Evolutionary conservation across 2,329 filamentous ascomycete species (phyloP), one percentile per base, ranked within the genome.

Genomic region (Xylaria hypoxylon): DNA sequence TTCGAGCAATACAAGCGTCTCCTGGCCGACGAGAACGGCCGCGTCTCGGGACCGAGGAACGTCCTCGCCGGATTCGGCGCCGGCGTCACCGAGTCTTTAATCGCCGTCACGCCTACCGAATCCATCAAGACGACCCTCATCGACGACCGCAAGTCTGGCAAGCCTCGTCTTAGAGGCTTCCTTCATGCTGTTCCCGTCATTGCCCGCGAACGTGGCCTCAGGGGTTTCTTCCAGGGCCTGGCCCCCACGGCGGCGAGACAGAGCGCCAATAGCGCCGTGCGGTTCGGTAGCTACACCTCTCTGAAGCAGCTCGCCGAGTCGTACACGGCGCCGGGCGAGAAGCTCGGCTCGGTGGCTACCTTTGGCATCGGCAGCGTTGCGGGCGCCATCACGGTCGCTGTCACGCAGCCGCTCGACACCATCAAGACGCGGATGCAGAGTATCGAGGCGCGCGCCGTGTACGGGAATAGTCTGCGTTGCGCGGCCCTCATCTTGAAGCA

Each of bases 41-140:
- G 95, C 72, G 91, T 98, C 47, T 94, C 92, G 3, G 95, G 96
- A 0, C 94, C 95, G 15, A 87, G 91, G 71, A 98, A 95, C 1
- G 96, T 98, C 1, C 87, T 97, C 65, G 94, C 94, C 45, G 96
- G 96, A 2, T 97, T 99, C 76, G 93, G 95, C 65, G 96, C 96
- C 8, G 96, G 96, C 63, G 92, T 97, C 58, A 98, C 95, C 2
- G 96, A 99, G 82, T 96, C 92, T 3, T 82, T 97, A 58, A 82
- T 99, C 2, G 96, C 96, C 11, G 96, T 99, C 38, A 99, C 96
- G 38, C 96, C 96, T 0, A 97, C 96, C 65, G 96, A 99, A 82
- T 96, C 93, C 75, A 97, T 99, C 81, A 99, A 99, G 85, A 99
- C 96, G 57, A 96, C 96, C 73, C 83, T 99, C 87, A 98, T 99